These are phyloP conservation scores for Suhomyces coccinellae DNA, from an alignment of 1,139 yeast species.

Conservation along the genomic window DNA sequence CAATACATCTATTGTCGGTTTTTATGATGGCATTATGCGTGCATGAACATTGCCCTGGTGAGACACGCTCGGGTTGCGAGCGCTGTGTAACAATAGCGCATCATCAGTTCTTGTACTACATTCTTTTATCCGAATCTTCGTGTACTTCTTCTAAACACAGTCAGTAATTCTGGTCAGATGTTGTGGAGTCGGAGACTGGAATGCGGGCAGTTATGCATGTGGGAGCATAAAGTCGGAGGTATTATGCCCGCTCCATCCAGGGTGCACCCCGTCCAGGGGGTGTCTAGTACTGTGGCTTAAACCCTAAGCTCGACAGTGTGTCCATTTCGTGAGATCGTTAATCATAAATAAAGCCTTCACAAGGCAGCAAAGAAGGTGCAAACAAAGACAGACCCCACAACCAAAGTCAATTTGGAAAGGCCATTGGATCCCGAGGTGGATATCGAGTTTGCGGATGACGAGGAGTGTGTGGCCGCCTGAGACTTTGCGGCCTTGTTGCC, in stretches of 20 bases:
- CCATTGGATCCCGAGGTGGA: constrained; percentile 4
- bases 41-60: neutral
- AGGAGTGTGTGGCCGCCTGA: constrained; percentile 8
- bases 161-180: neutral
- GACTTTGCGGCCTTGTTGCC: constrained; percentile 11
- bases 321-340: constrained; percentile 8
- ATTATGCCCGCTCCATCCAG: neutral
- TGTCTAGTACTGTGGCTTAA: neutral
- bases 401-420: constrained; percentile 9
- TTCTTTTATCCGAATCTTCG: too few relatives aligned
- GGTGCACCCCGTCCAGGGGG: neutral
- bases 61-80: neutral
- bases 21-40: neutral
- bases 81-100: neutral
- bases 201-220: too few relatives aligned
- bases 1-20: neutral
- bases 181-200: neutral
- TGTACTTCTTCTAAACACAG: neutral
- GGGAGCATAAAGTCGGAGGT: too few relatives aligned
- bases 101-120: neutral
- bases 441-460: constrained; percentile 6
- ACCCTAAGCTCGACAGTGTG: constrained; percentile 2
- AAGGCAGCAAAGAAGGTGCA: constrained; percentile 14
- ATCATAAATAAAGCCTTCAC: constrained; percentile 7
- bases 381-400: constrained; percentile 11